Conservation (phyloP, 2,329 filamentous ascomycete genomes). For the Cyphellophora europaea region DNA sequence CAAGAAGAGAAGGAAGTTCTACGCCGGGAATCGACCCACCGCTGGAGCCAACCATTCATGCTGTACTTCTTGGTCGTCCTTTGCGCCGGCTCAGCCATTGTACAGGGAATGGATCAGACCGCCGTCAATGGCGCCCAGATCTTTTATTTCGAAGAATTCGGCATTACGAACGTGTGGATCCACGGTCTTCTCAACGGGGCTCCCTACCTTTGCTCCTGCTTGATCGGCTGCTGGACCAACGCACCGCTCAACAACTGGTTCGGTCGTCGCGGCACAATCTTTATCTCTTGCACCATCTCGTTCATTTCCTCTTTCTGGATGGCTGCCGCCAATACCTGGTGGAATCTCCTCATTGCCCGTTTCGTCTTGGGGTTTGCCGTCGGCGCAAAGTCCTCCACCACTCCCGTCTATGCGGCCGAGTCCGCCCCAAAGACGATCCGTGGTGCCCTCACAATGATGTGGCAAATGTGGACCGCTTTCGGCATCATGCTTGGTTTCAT, state of each 20-base stretch:
- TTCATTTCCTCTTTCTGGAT: conserved; percentile 1
- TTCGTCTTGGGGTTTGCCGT: conserved; percentile 34
- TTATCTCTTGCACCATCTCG: conserved; percentile 28
- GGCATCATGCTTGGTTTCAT: conserved; percentile 37
- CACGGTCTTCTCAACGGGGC: conserved; percentile 35
- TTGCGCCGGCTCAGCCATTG: conserved; percentile 44
- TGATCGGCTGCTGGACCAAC: conserved; percentile 38
- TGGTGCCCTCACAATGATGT: conserved; percentile 43
- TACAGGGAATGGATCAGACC: conserved; percentile 44
- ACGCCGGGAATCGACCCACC: conserved; percentile 34
- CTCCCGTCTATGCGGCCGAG: conserved; percentile 39
- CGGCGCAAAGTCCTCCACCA: conserved; percentile 34
- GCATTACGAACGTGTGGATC: conserved; percentile 12
- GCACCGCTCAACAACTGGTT: conserved; percentile 50
- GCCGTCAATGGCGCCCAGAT: conserved; percentile 36
- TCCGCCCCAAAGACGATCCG: conserved; percentile 39
- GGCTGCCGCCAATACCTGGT: not conserved
- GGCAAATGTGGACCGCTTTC: conserved; percentile 37
- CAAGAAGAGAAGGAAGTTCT: conserved; percentile 34
- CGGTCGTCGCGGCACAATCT: conserved; percentile 60
- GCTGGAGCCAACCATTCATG: conserved; percentile 40
- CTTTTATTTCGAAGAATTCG: conserved; percentile 4
- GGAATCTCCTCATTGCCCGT: conserved; percentile 26
- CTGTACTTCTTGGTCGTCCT: conserved; percentile 37
- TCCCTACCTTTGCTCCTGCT: conserved; percentile 33